Percentiles rank a stretch among this genome's conserved stretches.
Conservation (phyloP, 257 asterid genomes). For the Nicotiana otophora region DNA sequence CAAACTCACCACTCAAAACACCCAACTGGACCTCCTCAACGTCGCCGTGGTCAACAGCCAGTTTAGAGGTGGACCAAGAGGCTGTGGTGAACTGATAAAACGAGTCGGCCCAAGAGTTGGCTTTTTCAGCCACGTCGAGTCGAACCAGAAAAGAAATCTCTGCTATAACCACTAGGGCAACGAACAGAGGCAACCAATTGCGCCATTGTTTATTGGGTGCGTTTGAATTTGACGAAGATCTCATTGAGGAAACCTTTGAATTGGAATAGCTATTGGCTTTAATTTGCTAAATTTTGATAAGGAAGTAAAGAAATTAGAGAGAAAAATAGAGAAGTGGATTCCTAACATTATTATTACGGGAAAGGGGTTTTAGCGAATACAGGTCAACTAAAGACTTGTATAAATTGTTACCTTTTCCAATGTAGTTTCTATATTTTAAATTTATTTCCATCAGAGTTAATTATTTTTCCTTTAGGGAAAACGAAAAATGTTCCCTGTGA, state of each 20-base stretch:
- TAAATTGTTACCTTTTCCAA: neutral
- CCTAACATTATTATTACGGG: neutral
- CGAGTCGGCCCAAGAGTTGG: constrained; percentile 89
- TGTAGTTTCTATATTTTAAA: neutral
- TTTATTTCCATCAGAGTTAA: too few relatives aligned
- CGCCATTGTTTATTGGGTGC: constrained; percentile 57
- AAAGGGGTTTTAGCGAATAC: neutral
- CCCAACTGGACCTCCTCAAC: constrained; percentile 18
- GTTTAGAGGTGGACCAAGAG: constrained; percentile 3
- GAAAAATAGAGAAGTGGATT: neutral
- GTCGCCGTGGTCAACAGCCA: neutral
- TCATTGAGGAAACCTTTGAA: constrained; percentile 21
- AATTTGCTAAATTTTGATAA: neutral
- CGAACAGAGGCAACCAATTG: constrained; percentile 53
- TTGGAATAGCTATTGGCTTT: constrained; percentile 19
- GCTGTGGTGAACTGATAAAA: constrained; percentile 59
- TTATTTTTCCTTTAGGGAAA: too few relatives aligned
- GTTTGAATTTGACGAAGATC: constrained; percentile 17
- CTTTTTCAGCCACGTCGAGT: constrained; percentile 73
- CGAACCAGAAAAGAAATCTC: constrained; percentile 80
- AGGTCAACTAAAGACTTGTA: neutral
- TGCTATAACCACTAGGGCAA: constrained; percentile 63
- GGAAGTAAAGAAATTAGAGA: neutral
- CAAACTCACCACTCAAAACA: neutral
- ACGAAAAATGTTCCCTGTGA: too few relatives aligned